These are phyloP conservation scores for Marchantia paleacea DNA, from an alignment of 225 moss, liverwort and hornwort species.

Conservation along the genomic window DNA sequence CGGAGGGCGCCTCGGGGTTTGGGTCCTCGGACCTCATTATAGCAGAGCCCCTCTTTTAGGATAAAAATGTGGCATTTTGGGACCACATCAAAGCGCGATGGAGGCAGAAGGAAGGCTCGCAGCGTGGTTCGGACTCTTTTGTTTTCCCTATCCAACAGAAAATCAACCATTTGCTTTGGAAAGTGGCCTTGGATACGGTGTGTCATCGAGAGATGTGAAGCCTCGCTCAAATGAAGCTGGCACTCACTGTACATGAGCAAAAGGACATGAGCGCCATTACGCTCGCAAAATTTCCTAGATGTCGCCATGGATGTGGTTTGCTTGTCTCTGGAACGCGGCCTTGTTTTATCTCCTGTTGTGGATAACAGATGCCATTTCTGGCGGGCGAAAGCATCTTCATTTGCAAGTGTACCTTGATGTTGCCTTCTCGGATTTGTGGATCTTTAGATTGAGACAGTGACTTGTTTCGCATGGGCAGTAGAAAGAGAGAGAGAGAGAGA, in stretches of 20 bases:
- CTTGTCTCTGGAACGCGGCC: background rate
- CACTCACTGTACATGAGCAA: background rate
- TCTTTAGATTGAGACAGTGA: too few relatives aligned
- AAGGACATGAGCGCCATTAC: background rate
- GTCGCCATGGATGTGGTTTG: background rate
- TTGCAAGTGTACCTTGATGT: background rate
- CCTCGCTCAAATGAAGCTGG: background rate
- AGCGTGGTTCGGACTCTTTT: too few relatives aligned
- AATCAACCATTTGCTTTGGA: background rate
- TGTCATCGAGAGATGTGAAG: conserved; percentile 2
- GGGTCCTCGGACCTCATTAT: too few relatives aligned
- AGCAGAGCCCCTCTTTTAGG: too few relatives aligned
- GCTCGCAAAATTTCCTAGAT: background rate
- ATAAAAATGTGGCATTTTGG: too few relatives aligned
- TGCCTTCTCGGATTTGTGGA: too few relatives aligned
- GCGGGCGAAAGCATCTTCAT: background rate
- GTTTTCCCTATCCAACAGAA: background rate
- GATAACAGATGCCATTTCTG: background rate
- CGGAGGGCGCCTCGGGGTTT: too few relatives aligned
- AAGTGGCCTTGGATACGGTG: background rate
- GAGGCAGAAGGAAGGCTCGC: too few relatives aligned
- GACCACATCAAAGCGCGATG: too few relatives aligned
- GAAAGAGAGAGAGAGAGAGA: too few relatives aligned
- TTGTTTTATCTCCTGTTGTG: background rate
- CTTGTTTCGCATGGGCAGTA: too few relatives aligned